These are phyloP conservation scores for Magnaporthiopsis rhizophila DNA, from an alignment of 2,329 filamentous ascomycete species.

Conservation along the genomic window DNA sequence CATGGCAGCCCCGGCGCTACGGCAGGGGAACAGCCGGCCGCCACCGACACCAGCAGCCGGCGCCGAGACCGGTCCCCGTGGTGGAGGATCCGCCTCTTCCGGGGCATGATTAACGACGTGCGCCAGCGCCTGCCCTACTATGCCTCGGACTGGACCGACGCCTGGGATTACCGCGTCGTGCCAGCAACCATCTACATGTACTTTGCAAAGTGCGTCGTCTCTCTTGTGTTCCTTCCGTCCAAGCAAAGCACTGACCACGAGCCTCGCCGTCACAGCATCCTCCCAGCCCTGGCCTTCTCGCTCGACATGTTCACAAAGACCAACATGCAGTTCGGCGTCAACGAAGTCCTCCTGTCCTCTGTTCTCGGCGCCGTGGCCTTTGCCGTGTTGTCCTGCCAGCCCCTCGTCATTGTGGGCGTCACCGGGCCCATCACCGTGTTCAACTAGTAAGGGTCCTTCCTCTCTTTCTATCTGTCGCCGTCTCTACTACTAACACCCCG, in stretches of 20 bases:
- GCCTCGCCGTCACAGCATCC: constrained; percentile 53
- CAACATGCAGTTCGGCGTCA: constrained; percentile 76
- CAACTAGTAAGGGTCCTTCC: constrained; percentile 55
- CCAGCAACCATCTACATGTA: constrained; percentile 90
- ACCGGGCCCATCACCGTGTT: constrained; percentile 90
- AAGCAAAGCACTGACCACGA: constrained; percentile 8
- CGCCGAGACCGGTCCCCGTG: constrained; percentile 31
- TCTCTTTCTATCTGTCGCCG: neutral
- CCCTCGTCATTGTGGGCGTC: constrained; percentile 83
- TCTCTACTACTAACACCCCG: neutral
- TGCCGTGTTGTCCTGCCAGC: constrained; percentile 70
- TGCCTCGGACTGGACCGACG: constrained; percentile 74
- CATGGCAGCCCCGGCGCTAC: too few species aligned
- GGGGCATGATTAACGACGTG: constrained; percentile 73
- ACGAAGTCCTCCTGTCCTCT: constrained; percentile 81
- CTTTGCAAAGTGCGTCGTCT: constrained; percentile 68
- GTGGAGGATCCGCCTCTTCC: constrained; percentile 71
- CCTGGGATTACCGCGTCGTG: constrained; percentile 84
- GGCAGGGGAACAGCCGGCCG: too few species aligned
- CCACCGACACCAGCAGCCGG: too few species aligned
- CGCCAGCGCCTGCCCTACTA: constrained; percentile 70
- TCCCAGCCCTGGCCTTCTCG: constrained; percentile 81
- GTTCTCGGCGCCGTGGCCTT: constrained; percentile 80
- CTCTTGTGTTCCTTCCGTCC: neutral
- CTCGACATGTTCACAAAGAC: constrained; percentile 92